Conservation (phyloP, 1,139 yeast genomes). For the Spencermartinsiella ligniputridi region DNA sequence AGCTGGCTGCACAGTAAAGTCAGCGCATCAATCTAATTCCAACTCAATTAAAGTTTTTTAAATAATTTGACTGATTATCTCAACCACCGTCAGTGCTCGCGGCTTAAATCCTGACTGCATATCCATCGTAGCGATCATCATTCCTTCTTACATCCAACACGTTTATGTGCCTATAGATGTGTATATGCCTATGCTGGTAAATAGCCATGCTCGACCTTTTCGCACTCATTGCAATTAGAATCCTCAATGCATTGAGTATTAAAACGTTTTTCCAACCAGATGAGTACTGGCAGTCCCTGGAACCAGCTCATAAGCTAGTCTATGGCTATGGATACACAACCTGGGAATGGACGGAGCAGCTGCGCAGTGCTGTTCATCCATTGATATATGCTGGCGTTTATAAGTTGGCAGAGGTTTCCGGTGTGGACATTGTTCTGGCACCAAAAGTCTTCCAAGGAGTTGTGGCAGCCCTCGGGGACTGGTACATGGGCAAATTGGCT, state of each 20-base stretch:
- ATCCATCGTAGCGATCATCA: too few species aligned
- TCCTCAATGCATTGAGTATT: constrained; percentile 59
- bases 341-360: constrained; percentile 87
- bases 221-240: constrained; percentile 39
- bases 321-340: constrained; percentile 82
- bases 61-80: too few species aligned
- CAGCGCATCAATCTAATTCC: too few species aligned
- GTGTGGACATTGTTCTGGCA: constrained; percentile 29
- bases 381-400: constrained; percentile 52
- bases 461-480: constrained; percentile 71
- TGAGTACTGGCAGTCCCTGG: constrained; percentile 88
- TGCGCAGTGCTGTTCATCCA: constrained; percentile 81
- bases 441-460: constrained; percentile 72
- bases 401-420: constrained; percentile 24
- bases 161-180: too few species aligned
- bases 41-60: too few species aligned
- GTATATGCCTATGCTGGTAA: too few species aligned
- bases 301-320: constrained; percentile 77
- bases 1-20: too few species aligned
- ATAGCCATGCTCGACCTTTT: constrained; percentile 9
- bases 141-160: too few species aligned
- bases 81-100: too few species aligned
- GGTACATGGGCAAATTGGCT: constrained; percentile 49
- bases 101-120: too few species aligned
- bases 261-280: constrained; percentile 91